A percentile compares a stretch with the other conserved stretches of the same genome.
Conservation (phyloP, 768 basidiomycete species). For the Mycena haematopus region DNA sequence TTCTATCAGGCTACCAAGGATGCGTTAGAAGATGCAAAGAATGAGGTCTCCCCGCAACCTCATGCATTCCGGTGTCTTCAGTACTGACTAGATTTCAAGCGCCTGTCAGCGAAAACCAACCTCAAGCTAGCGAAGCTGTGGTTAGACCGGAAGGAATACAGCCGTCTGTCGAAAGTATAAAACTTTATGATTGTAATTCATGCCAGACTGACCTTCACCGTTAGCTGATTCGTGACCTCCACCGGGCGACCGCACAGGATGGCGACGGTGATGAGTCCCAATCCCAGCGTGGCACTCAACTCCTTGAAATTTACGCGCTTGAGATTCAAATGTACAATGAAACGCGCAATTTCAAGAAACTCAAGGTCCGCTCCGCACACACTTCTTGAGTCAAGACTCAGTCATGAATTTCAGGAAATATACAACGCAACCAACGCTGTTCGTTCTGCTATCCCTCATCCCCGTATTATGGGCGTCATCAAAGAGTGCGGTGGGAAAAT, state of each 20-base stretch:
- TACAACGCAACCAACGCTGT: conserved; percentile 95
- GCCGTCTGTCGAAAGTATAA: conserved; percentile 77
- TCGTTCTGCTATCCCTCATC: conserved; percentile 96
- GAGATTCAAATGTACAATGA: conserved; percentile 99
- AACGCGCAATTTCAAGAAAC: conserved; percentile 92
- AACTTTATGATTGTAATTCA: neutral
- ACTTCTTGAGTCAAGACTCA: neutral
- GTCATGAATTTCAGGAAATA: conserved; percentile 70
- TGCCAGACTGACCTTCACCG: conserved; percentile 1
- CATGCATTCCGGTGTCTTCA: neutral
- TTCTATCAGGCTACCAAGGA: conserved; percentile 95
- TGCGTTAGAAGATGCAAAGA: conserved; percentile 92
- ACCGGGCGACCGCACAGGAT: conserved; percentile 63
- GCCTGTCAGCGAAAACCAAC: conserved; percentile 94
- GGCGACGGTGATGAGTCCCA: conserved; percentile 70
- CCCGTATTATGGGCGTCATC: conserved; percentile 98
- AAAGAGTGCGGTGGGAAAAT: conserved; percentile 99
- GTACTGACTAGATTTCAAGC: conserved; percentile 50
- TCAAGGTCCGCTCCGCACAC: conserved; percentile 60
- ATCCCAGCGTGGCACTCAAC: conserved; percentile 92
- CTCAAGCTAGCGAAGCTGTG: conserved; percentile 96
- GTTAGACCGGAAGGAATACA: conserved; percentile 93
- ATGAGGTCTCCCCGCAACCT: conserved; percentile 68
- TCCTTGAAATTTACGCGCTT: conserved; percentile 96
- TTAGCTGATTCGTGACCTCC: conserved; percentile 81